phyloP scores from a whole-genome alignment of 306 rosid genomes.

The Potentilla sterilis region DNA sequence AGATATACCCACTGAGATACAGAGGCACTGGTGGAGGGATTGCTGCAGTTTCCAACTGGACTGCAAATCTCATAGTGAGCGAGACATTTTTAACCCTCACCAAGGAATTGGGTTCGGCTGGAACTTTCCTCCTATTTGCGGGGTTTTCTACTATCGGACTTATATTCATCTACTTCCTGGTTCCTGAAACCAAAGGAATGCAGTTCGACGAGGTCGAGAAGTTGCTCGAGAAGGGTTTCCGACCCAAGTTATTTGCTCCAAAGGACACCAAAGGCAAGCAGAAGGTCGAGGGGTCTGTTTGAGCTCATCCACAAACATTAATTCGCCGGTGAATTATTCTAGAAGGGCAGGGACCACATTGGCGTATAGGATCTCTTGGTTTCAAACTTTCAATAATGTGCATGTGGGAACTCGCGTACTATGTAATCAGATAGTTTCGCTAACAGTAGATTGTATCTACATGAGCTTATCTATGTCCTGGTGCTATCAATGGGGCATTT shows the following conservation, averaged over 20 bases:
- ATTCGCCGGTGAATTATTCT: background rate
- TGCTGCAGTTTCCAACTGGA: constrained; percentile 79
- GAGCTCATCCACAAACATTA: background rate
- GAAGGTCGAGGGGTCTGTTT: constrained; percentile 10
- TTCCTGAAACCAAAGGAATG: constrained; percentile 69
- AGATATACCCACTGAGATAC: constrained; percentile 70
- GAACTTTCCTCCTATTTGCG: constrained; percentile 70
- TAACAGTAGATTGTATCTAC: background rate
- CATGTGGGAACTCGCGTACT: background rate
- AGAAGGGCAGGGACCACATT: background rate
- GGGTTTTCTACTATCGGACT: constrained; percentile 57
- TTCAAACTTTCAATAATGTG: background rate
- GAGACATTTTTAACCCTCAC: constrained; percentile 60
- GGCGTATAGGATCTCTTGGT: background rate
- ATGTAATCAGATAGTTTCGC: background rate
- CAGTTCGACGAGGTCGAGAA: constrained; percentile 62
- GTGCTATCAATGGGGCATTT: background rate
- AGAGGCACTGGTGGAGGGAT: constrained; percentile 82
- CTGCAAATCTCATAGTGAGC: constrained; percentile 61
- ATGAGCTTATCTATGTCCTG: background rate
- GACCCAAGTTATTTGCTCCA: constrained; percentile 19
- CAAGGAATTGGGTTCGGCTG: constrained; percentile 47
- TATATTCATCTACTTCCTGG: constrained; percentile 40
- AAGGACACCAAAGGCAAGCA: constrained; percentile 17
- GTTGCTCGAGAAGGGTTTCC: constrained; percentile 44